Evolutionary conservation across 768 basidiomycete species (phyloP), one percentile per base, ranked within the genome.

Genomic region (Podaxis sp.): DNA sequence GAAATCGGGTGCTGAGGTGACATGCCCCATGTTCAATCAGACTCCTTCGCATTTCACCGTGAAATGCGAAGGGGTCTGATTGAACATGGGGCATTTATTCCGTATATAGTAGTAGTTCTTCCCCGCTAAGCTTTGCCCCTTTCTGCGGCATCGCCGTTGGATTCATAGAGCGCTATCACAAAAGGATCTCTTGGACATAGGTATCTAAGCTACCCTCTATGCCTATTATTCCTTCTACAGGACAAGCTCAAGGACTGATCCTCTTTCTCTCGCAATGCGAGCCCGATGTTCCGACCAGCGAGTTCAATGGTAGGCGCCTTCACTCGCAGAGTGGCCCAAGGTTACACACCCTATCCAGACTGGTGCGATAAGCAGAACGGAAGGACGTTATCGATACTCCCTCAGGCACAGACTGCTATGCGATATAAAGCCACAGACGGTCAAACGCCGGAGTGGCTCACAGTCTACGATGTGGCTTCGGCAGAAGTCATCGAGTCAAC

Each of bases 331-430:
- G 22, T 48, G 17, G 2, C 62, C 37, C 24, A 4, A 36, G 50
- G 8, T 36, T n/a, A 24, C 8, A 53, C 24, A 46, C 44, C 17
- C 26, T 49, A 24, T 17, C 51, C 22, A 77, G 76, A 75, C 51
- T 77, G 76, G 74, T 76, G 75, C 68, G 73, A 75, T 55, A 73
- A 72, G 36, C 75, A 76, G 62, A 77, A 76, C 53, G 72, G 65
- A 36, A 75, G 75, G 8, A 68, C 69, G 10, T 67, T 74, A 28
- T 66, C 74, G 20, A 69, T 73, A 8, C 70, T 75, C 24, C 73
- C 74, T 17, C 73, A 75, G 1, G 68, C 76, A 65, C 44, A 46
- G n/a, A 17, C 67, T 37, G 75, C 72, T 4, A 26, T 70, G 44
- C 73, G 75, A 10, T 78, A 73, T 73, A 76, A 74, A 58, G 76